Evolutionary conservation across 441 rosid species (phyloP).

Genomic region (Raphanus hybrid): DNA sequence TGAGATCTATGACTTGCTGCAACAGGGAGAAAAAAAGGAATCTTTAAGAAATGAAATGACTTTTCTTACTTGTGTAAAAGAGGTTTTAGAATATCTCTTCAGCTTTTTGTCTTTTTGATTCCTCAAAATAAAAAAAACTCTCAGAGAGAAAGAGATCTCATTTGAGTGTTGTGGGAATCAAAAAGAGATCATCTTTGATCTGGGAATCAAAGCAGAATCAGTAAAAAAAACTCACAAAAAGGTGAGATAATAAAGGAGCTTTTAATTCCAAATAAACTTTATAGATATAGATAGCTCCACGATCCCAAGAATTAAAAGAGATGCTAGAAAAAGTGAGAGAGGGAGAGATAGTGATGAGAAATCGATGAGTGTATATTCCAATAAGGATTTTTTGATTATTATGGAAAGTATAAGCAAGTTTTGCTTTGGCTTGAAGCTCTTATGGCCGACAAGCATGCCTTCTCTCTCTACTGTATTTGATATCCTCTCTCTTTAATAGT

Average conservation of each 20-base stretch:
- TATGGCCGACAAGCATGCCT: conserved; percentile 90
- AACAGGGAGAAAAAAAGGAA: not conserved
- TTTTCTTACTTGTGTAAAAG: conserved; percentile 23
- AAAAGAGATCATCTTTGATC: conserved; percentile 27
- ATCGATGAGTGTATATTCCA: conserved; percentile 48
- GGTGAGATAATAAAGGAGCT: conserved; percentile 22
- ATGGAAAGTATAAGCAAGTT: conserved; percentile 40
- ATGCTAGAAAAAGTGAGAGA: conserved; percentile 23
- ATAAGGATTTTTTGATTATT: conserved; percentile 24
- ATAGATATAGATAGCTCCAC: conserved; percentile 16
- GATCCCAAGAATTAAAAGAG: conserved; percentile 42
- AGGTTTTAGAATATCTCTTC: conserved; percentile 7
- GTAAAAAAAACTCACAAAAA: conserved; percentile 20
- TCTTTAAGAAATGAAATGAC: not conserved
- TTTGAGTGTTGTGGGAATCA: conserved; percentile 16
- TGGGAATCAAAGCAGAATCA: conserved; percentile 42
- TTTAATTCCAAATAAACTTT: conserved; percentile 33
- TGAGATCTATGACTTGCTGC: conserved; percentile 37
- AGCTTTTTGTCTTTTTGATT: conserved; percentile 28
- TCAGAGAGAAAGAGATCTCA: conserved; percentile 11
- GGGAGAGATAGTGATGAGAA: conserved; percentile 35
- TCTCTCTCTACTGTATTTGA: conserved; percentile 42
- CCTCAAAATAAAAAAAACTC: conserved; percentile 23
- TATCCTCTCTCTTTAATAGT: conserved; percentile 21
- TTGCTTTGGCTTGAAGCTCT: conserved; percentile 54